phyloP scores from a whole-genome alignment of 345 rosid genomes.

The Brassica carinata region DNA sequence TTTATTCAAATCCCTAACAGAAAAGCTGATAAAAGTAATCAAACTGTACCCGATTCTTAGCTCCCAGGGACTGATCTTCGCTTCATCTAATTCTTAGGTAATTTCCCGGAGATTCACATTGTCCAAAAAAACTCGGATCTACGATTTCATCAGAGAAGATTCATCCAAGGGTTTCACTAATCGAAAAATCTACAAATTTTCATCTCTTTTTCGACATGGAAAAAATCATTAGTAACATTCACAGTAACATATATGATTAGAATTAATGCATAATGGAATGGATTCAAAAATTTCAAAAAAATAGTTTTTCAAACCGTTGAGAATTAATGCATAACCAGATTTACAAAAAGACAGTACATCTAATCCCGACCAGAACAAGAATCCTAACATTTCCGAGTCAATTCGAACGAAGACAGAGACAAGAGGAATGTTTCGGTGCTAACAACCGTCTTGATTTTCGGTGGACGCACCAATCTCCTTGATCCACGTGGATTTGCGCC shows the following conservation, averaged over 20 bases:
- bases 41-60: conserved; percentile 9
- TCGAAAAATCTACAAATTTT: not conserved
- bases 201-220: not conserved
- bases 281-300: not conserved
- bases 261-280: not conserved
- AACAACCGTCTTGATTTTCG: not conserved
- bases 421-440: conserved; percentile 4
- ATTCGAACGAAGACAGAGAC: conserved; percentile 22
- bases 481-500: conserved; percentile 41
- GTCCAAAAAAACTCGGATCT: conserved; percentile 7
- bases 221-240: not conserved
- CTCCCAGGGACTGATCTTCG: not conserved
- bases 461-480: conserved; percentile 35
- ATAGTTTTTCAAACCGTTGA: not conserved
- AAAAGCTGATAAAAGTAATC: not conserved
- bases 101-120: not conserved
- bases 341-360: conserved; percentile 22
- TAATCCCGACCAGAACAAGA: conserved; percentile 1
- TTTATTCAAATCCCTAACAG: not conserved
- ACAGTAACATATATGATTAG: not conserved
- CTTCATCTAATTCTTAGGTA: not conserved
- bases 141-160: conserved; percentile 15
- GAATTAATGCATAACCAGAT: conserved; percentile 10
- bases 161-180: not conserved
- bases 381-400: conserved; percentile 30